Evolutionary conservation across 306 rosid genomes (phyloP), one percentile per base, ranked within the genome.

Genomic region (Prunus padus): DNA sequence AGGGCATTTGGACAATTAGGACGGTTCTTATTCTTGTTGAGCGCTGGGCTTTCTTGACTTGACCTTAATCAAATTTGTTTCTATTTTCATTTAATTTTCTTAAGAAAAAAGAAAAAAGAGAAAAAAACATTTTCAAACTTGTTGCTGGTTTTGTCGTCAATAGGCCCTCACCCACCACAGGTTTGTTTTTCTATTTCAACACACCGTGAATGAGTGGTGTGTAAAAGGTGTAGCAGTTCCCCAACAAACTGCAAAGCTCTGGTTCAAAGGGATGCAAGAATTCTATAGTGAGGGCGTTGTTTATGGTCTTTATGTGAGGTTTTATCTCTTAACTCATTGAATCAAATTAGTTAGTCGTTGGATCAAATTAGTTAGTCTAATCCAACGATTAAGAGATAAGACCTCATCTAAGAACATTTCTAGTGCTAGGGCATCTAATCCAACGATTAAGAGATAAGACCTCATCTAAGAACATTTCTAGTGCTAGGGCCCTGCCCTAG

Each of bases 21-120:
- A 76, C 69, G 72, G 23, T 71, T 80, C 82, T 31, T 22, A 52
- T 64, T 57, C 22, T 68, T 25, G 80, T 80, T 69, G 76, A 80
- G 70, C 75, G 86, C 83, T 69, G 81, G 61, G 51, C 76, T 75
- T 87, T 87, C 76, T 87, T 85, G 89, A 85, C 86, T 71, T 10
- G 30, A 42, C 65, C 45, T 63, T 72, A 30, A 44, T 72, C 60
- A 62, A 18, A 23, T 42, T 65, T 52, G 15, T 5, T 44, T 23
- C 23, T 22, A 3, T 19, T 22, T 55, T 14, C 42, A 37, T 25
- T 22, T 20, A 4, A 4, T 14, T 60, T 30, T 18, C 2, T 5
- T 2, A 11, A 3, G 22, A 28, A 15, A 31, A 65, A n/a, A 4
- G 20, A 11, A n/a, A 3, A 8, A 18, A 3, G 1, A 13, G 13